Base-by-base conservation (phyloP, 352 stramenopile genomes). In the Aphanomyces cochlioides region DNA sequence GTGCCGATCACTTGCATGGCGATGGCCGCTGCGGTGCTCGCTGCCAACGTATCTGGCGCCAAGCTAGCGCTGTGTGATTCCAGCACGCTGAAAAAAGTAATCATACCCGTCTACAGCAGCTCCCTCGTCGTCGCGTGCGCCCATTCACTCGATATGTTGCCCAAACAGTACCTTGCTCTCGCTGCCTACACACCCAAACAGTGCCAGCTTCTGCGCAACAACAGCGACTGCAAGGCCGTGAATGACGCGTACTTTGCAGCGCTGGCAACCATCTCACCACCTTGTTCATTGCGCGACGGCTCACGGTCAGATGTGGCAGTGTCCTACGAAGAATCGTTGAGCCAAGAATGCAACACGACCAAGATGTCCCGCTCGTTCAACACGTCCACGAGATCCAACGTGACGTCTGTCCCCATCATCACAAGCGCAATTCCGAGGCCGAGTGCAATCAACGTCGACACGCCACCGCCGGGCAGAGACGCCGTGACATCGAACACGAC, bases 101-200 rank as follows among this genome's bases (percentile, higher is more conserved):
- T 28, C 28, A 2, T 2, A 28, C 28, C 28, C 28, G 28, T 28
- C 28, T 28, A 28, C 28, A 28, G 28, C 28, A 28, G 28, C 0
- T 28, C 28, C 28, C 1, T 28, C 28, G 28, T 58, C 7, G 21
- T 36, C 17, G 7, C 50, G 7, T 58, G 50, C 36, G 50, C 50
- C 15, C 50, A 58, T 13, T 58, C 50, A 7, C 50, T 58, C 17
- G 50, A 58, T 19, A 36, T 58, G 50, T 28, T 58, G 50, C 50
- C 50, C 50, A 58, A 3, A 12, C 50, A 58, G 50, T 58, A 58
- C 50, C 17, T 58, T 8, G 50, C 15, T 28, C 50, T 58, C 7
- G 17, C 19, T 12, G 17, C 15, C 8, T 28, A 17, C 7, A 58
- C 50, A 19, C 8, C 7, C 7, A 58, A 17, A 8, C 50, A 58